A percentile compares a stretch with the other conserved stretches of the same genome.
Evolutionary conservation across 1,284 basidiomycete species (phyloP).

Genomic region (Microbotryum intermedium): DNA sequence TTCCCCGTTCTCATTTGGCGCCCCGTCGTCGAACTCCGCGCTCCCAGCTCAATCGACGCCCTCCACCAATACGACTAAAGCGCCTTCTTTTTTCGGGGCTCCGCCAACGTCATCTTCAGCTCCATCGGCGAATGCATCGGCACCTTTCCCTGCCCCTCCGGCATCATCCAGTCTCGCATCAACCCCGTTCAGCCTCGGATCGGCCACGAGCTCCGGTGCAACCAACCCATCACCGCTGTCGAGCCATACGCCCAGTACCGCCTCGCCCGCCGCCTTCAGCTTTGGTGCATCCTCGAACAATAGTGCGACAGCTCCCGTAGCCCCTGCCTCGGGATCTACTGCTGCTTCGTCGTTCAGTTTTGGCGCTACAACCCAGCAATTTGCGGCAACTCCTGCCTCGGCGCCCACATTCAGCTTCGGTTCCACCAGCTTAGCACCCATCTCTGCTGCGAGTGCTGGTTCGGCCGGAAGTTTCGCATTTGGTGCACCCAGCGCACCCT

Average conservation of each 20-base stretch:
- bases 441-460: background rate
- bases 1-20: too few relatives aligned
- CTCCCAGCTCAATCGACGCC: too few relatives aligned
- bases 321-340: background rate
- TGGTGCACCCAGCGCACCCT: background rate
- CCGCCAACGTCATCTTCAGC: too few relatives aligned
- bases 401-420: background rate
- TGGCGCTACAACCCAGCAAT: background rate
- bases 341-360: constrained; percentile 1
- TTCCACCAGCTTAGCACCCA: background rate
- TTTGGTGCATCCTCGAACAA: background rate
- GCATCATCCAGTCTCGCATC: too few relatives aligned
- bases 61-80: too few relatives aligned
- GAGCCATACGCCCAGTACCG: background rate
- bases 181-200: background rate
- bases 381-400: background rate
- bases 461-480: constrained; percentile 4
- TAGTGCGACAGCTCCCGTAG: background rate
- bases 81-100: too few relatives aligned
- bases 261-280: background rate
- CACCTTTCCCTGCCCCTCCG: too few relatives aligned
- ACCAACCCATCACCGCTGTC: background rate
- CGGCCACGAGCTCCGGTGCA: background rate
- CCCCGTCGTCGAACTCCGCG: too few relatives aligned
- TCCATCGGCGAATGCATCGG: too few relatives aligned